Conservation (phyloP, 2,329 filamentous ascomycete genomes). For the Claviceps monticola region DNA sequence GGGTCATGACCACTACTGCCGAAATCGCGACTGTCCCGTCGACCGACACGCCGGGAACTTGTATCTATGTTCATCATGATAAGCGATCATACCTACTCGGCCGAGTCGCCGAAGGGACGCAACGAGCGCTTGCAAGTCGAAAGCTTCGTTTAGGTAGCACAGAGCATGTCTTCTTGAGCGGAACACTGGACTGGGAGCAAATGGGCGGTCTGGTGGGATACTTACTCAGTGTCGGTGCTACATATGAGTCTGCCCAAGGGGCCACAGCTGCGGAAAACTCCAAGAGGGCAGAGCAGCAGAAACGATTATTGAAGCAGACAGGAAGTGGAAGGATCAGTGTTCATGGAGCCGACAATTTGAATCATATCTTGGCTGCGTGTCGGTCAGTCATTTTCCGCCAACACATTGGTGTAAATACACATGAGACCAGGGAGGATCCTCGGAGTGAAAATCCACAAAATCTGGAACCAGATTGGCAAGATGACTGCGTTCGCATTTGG, state of each 20-base stretch:
- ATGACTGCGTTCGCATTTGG: slow-evolving; percentile 73
- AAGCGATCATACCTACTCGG: slow-evolving; percentile 77
- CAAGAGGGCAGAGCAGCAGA: slow-evolving; percentile 25
- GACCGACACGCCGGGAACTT: slow-evolving; percentile 72
- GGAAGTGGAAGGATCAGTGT: slow-evolving; percentile 39
- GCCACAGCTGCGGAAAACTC: slow-evolving; percentile 25
- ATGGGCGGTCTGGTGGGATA: slow-evolving; percentile 74
- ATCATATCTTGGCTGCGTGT: slow-evolving; percentile 68
- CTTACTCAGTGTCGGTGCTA: slow-evolving; percentile 71
- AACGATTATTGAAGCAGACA: slow-evolving; percentile 13
- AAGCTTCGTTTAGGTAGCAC: slow-evolving; percentile 51
- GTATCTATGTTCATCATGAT: slow-evolving; percentile 66
- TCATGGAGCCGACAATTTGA: slow-evolving; percentile 68
- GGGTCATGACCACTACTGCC: slow-evolving; percentile 56
- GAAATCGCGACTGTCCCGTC: slow-evolving; percentile 73
- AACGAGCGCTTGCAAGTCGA: slow-evolving; percentile 59
- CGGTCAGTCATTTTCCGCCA: slow-evolving; percentile 78
- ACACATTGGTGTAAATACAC: slow-evolving; percentile 56
- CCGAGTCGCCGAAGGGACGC: slow-evolving; percentile 68
- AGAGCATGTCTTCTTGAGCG: slow-evolving; percentile 71
- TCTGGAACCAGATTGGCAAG: slow-evolving; percentile 53
- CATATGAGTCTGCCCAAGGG: slow-evolving; percentile 34
- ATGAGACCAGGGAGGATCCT: slow-evolving; percentile 47
- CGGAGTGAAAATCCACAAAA: slow-evolving; percentile 14
- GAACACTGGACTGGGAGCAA: slow-evolving; percentile 59